Evolutionary conservation across 2,329 filamentous ascomycete species (phyloP), one percentile per base, ranked within the genome.

Genomic region (Mycosphaerella sp.): DNA sequence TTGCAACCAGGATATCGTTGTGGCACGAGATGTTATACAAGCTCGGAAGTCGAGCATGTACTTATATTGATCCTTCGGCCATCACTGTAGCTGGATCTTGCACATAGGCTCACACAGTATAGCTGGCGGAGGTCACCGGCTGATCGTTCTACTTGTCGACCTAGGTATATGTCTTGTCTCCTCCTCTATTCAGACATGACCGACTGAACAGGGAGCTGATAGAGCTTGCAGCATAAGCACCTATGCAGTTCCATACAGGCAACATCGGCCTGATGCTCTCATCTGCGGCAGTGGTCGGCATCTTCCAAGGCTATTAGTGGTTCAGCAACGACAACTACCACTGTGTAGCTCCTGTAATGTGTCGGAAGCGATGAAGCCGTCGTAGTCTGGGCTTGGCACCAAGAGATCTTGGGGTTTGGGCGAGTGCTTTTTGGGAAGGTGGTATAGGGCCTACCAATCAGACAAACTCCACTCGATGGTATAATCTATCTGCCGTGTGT

Each of bases 211-310:
- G 21, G 21, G 10, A 47, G 37, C 43, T 46, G 42, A 39, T 43
- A 42, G 49, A 18, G 41, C 44, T 32, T 17, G 28, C 47, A 52
- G 49, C 49, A 41, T 42, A 52, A 47, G 49, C 49, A 43, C 49
- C 49, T 46, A 52, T 21, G 21, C 27, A 35, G 36, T 13, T 14
- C 30, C 27, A 32, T 8, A 16, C n/a, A 30, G 12, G n/a, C 27
- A 34, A 28, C 9, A 18, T 41, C 45, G 41, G 41, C 36, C 27
- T 40, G 9, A 37, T 36, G 27, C 18, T 18, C 36, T 48, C 21
- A 25, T 41, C 17, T 17, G 14, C 45, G 25, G 45, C 9, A 41
- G n/a, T 18, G 12, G n/a, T 48, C 45, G 36, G 36, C 37, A 27
- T 21, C 8, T 28, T 30, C 36, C 8, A 13, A n/a, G 25, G 8